phyloP scores from a whole-genome alignment of 495 filamentous ascomycete genomes.

The Amorphotheca resinae region DNA sequence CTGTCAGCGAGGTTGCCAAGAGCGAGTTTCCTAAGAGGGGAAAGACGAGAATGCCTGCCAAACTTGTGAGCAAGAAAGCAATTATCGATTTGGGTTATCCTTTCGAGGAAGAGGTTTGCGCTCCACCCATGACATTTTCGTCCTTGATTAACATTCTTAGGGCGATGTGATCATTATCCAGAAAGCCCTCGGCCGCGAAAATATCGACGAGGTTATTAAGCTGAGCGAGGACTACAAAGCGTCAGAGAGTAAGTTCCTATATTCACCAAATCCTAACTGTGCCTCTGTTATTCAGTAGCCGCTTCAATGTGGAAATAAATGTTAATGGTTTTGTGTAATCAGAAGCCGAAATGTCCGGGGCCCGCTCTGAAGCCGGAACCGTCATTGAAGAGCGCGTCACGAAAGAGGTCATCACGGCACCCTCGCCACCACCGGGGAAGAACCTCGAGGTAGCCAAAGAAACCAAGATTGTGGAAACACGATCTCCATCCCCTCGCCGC shows the following conservation, averaged over 20 bases:
- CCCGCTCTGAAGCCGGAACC: conserved; percentile 13
- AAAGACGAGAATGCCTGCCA: conserved; percentile 72
- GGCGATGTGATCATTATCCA: conserved; percentile 66
- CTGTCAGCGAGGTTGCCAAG: conserved; percentile 27
- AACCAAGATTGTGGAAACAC: conserved; percentile 29
- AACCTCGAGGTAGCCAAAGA: conserved; percentile 23
- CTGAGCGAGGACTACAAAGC: conserved; percentile 61
- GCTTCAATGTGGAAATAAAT: too few species aligned
- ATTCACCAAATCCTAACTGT: conserved; percentile 8
- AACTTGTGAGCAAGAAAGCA: conserved; percentile 62
- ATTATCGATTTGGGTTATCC: conserved; percentile 78
- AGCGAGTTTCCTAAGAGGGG: conserved; percentile 67
- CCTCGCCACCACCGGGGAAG: conserved; percentile 11
- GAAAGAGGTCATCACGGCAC: conserved; percentile 18
- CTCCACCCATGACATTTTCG: neutral
- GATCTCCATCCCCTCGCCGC: conserved; percentile 21
- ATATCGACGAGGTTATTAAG: conserved; percentile 79
- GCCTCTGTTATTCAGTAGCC: neutral
- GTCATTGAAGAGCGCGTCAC: conserved; percentile 15
- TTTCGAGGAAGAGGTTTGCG: conserved; percentile 67
- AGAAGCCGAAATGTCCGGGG: conserved; percentile 15
- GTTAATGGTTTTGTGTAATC: conserved; percentile 1
- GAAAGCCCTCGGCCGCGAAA: conserved; percentile 71
- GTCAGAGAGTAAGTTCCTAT: conserved; percentile 23
- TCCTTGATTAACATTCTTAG: conserved; percentile 27